Percentiles rank a stretch among this genome's conserved stretches.
These are phyloP conservation scores for Fagopyrum homotropicum DNA, from an alignment of 148 eudicot genomes.

Conservation along the genomic window DNA sequence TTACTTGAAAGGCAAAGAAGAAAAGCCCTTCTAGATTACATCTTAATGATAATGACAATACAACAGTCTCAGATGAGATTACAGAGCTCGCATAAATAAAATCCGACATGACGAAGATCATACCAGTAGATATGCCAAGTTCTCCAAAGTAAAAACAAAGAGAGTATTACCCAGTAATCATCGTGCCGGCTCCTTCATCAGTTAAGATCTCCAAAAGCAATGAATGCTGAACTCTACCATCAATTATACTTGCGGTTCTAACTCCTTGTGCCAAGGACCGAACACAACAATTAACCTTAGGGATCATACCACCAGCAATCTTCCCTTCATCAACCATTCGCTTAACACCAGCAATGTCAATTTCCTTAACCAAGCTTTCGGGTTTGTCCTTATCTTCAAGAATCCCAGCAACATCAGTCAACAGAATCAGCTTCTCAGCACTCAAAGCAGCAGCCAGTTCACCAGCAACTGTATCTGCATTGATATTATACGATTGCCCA, in stretches of 20 bases:
- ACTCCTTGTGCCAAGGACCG: conserved; percentile 78
- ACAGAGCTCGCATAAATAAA: neutral
- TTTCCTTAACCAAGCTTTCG: conserved; percentile 58
- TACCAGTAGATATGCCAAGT: neutral
- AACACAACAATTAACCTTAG: conserved; percentile 76
- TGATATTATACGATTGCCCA: conserved; percentile 69
- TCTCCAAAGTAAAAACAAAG: neutral
- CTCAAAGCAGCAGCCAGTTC: conserved; percentile 70
- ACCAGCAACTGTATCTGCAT: conserved; percentile 82
- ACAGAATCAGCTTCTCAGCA: conserved; percentile 71
- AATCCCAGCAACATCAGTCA: conserved; percentile 84
- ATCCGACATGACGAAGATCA: neutral
- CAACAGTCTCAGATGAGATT: neutral
- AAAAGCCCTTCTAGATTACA: neutral
- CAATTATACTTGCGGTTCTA: conserved; percentile 68
- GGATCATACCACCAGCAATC: conserved; percentile 87
- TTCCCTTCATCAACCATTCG: conserved; percentile 64
- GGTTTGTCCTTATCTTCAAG: conserved; percentile 51
- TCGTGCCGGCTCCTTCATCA: conserved; percentile 83
- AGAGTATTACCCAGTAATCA: conserved; percentile 56
- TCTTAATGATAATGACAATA: neutral
- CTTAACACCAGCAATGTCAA: conserved; percentile 68
- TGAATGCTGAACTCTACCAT: conserved; percentile 67
- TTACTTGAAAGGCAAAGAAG: neutral
- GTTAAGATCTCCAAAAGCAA: conserved; percentile 60